Base-by-base conservation (phyloP, 108 stramenopile genomes). In the Nitzschia palea region DNA sequence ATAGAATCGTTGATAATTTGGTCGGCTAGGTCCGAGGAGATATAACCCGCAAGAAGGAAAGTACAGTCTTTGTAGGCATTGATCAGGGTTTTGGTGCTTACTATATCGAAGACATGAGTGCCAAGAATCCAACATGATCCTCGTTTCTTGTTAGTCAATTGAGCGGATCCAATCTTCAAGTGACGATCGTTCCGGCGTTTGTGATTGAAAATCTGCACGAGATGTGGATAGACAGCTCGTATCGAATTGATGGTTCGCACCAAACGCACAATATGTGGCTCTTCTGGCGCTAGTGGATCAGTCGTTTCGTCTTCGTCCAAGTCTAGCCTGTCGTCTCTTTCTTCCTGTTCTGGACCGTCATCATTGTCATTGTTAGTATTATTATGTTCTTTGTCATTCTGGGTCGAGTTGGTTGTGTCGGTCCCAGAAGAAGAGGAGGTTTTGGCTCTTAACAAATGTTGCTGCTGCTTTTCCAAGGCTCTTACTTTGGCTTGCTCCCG, bases 181-280 rank as follows among this genome's bases (percentile, higher is more conserved):
- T 44, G 36, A 20, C 56, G 58, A 55, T 68, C 59, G 22, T 54
- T 70, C 17, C 58, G 35, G 23, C 65, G 42, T 30, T 51, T 36
- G 28, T 78, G 77, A 44, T 62, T 60, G 6, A 78, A 22, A 12
- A 73, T 68, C 14, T 58, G 51, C 0, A 73, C 15, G 31, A 78
- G 32, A 35, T 68, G 67, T 36, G 77, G 71, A 32, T 45, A 54
- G 26, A 72, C 10, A 0, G 66, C 70, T 2, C 77, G 50, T 9
- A 78, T 64, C 6, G 77, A 72, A 61, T 78, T 78, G 33, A 68
- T 26, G 30, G 70, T 71, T 23, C 65, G 54, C 6, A 67, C 65
- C 20, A 75, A 26, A 12, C 53, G 73, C 5, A 71, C 15, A 27
- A 20, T 23, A 9, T 34, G 27, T 30, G 67, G 47, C 22, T 68